Base-by-base conservation (phyloP, 768 basidiomycete species). In the Rubroboletus satanas region DNA sequence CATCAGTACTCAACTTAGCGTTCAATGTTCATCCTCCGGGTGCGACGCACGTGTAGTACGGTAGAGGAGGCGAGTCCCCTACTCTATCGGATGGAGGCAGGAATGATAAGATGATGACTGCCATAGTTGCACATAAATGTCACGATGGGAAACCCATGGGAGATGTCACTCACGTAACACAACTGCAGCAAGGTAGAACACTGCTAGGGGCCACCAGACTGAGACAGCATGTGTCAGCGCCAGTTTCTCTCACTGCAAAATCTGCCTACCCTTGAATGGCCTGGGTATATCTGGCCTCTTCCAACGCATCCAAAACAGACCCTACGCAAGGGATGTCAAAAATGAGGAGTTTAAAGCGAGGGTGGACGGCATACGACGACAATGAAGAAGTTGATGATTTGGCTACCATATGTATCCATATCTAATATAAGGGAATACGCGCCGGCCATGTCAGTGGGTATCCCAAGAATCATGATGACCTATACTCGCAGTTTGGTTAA, bases 351-450 rank as follows among this genome's bases (percentile, higher is more conserved):
- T 67, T 78, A 37, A 78, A 61, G 4, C 2, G 18, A 38, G 3
- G 15, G 43, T 48, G 38, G 14, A 2, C 26, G 9, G 67, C 79
- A n/a, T 55, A 82, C 82, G 28, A 77, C 21, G 38, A 83, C 73
- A 44, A 84, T 73, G 60, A 83, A 80, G 2, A 84, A 61, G 56
- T 79, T 77, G 60, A 84, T 77, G 18, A 84, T 80, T 56, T 83
- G 82, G 38, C 46, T 54, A 3, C 82, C 83, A 39, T 70, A 69
- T 43, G 62, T 64, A 45, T 80, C 75, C 12, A 84, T 70, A 48
- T 84, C 81, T 5, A 84, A 69, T 51, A 84, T 83, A 58, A 85
- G 84, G 0, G 82, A 79, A 58, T 83, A 84, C 0, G 75, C 82
- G 7, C 82, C 74, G 2, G 63, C 52, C 6, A 5, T 4, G 0